Evolutionary conservation across 1,284 basidiomycete species (phyloP), one percentile per base, ranked within the genome.

Genomic region (Malassezia furfur): DNA sequence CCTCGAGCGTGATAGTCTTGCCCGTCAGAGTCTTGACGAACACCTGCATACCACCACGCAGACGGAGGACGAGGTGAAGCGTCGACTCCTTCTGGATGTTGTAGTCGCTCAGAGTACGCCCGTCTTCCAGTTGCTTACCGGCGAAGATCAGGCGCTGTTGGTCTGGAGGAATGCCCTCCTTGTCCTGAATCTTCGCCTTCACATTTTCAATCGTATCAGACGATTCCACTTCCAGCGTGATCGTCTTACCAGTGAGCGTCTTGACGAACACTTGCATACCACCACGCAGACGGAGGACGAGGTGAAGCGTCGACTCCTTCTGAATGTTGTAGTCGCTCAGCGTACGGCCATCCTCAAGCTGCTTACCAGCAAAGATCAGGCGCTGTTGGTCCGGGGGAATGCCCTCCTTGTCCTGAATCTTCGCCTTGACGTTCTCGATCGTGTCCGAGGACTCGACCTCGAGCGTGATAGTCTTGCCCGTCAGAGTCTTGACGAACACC

Each of bases 121-220:
- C 78, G 59, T 78, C 78, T 63, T 78, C 78, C 48, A 96, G 86
- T 80, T 96, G 91, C 81, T 96, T 96, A 70, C 91, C 91, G 52
- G 91, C 91, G 76, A 96, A 96, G 81, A 96, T 94, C 76, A 96
- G 79, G 67, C 91, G 89, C 78, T 96, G 91, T 79, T 96, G 90
- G 80, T 94, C 91, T 66, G 88, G 88, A 55, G 88, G 87, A 60
- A 91, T 91, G 31, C 88, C 78, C 66, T 80, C 79, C 75, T 80
- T 80, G 72, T 80, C 79, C 67, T 80, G 78, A 62, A 80, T 79
- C 72, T 78, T 76, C 52, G 74, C 68, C 59, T 74, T 74, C 59
- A 74, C 72, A 65, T 93, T 93, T 81, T 94, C 90, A 79, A 94
- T 91, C 64, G 91, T 93, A 81, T 93, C 89, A 60, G 86, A 58